Conservation (phyloP, 305 asterid genomes). For the Striga hermonthica region DNA sequence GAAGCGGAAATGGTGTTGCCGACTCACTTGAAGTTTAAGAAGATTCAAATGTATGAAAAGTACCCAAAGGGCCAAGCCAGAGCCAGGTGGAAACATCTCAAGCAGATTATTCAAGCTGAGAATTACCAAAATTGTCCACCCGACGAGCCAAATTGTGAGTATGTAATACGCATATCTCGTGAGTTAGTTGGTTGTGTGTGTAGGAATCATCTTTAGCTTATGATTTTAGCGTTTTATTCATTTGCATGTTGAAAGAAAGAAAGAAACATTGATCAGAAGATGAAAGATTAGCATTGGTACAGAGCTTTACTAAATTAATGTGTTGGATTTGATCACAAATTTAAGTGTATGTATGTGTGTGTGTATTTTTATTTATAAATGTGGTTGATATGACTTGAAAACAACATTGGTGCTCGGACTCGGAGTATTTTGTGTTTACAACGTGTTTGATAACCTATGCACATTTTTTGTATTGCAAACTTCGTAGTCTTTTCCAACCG, state of each 20-base stretch:
- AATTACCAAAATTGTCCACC: conserved; percentile 69
- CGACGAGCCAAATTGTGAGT: conserved; percentile 68
- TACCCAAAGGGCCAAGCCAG: conserved; percentile 88
- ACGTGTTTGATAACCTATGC: no score
- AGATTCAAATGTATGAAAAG: conserved; percentile 77
- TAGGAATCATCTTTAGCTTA: conserved; percentile 7
- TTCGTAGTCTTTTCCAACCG: background rate
- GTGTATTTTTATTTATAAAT: no score
- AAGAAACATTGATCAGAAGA: no score
- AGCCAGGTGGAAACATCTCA: conserved; percentile 87
- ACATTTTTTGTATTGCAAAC: background rate
- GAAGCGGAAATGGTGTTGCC: conserved; percentile 84
- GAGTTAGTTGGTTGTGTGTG: background rate
- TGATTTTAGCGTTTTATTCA: background rate
- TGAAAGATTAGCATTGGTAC: background rate
- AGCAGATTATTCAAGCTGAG: conserved; percentile 82
- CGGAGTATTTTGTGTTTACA: no score
- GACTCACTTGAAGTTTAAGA: conserved; percentile 65
- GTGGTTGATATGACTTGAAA: no score
- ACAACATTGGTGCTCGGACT: no score
- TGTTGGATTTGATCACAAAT: background rate
- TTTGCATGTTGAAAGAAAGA: background rate
- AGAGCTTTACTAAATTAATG: background rate
- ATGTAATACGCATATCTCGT: conserved; percentile 1
- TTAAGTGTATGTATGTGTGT: background rate